Percentiles rank a stretch among this genome's conserved stretches.
Evolutionary conservation across 2,329 filamentous ascomycete genomes (phyloP).

Genomic region (Exserohilum turcica): DNA sequence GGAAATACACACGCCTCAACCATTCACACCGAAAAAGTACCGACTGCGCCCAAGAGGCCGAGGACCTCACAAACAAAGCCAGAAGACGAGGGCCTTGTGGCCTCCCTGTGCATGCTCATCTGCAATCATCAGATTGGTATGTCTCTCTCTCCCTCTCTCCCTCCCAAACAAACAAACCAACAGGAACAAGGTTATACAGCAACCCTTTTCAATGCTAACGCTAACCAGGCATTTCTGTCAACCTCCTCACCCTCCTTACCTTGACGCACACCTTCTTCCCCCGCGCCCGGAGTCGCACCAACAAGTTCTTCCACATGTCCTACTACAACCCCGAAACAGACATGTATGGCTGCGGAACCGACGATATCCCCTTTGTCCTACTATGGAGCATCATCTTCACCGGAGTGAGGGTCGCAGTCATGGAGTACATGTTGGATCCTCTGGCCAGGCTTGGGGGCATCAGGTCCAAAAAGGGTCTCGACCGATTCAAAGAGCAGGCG

Average conservation of each 20-base stretch:
- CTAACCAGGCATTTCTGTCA: conserved; percentile 75
- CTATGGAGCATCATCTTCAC: conserved; percentile 86
- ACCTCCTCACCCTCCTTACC: conserved; percentile 80
- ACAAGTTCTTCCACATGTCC: conserved; percentile 85
- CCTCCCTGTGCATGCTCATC: conserved; percentile 69
- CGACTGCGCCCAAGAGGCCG: conserved; percentile 22
- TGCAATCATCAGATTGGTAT: conserved; percentile 81
- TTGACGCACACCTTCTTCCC: conserved; percentile 84
- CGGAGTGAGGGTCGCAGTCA: conserved; percentile 77
- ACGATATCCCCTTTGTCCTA: conserved; percentile 78
- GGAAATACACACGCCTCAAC: conserved; percentile 15
- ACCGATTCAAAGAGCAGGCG: conserved; percentile 90
- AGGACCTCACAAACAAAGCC: conserved; percentile 53
- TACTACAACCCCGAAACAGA: conserved; percentile 75
- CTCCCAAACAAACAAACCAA: too few relatives aligned
- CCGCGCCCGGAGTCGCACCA: conserved; percentile 75
- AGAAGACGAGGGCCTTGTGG: conserved; percentile 66
- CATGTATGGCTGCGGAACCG: conserved; percentile 74
- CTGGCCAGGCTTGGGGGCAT: conserved; percentile 75
- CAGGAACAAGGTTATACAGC: too few relatives aligned
- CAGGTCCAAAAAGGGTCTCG: conserved; percentile 73
- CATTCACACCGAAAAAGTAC: conserved; percentile 16
- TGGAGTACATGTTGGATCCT: conserved; percentile 86
- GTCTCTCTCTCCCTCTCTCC: conserved; percentile 44
- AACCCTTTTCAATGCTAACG: conserved; percentile 3